Evolutionary conservation across 495 filamentous ascomycete genomes (phyloP), one percentile per base, ranked within the genome.

Genomic region (Talaromyces trachyspermus): DNA sequence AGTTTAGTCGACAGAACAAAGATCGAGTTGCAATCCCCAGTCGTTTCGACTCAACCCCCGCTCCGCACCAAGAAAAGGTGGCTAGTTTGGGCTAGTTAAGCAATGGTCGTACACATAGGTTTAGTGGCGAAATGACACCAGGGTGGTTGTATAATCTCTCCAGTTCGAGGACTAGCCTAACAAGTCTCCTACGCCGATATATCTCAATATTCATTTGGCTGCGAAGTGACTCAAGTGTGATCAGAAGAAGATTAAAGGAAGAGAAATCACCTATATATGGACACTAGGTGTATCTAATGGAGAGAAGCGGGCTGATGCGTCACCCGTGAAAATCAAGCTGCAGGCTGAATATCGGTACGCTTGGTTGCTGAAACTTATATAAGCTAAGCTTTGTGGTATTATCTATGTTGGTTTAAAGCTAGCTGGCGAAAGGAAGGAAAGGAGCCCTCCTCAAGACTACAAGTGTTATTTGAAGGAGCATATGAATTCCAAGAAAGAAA

Each of bases 31-130:
- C 40, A 10, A 33, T 38, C 8, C 43, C 50, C 30, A 52, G 37
- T 36, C 54, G 49, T 29, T 43, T 51, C 17, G 49, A 40, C 36
- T 33, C 53, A 3, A 52, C 48, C 5, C 51, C 53, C 39, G 60
- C 54, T 11, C 56, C 61, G 51, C 50, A 25, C 61, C 53, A 26
- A 53, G 59, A 27, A 64, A 64, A 39, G 61, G 61, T 18, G 61
- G 61, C 26, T 49, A 49, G 18, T 8, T 12, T 20, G n/a, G n/a
- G n/a, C n/a, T n/a, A n/a, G n/a, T n/a, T n/a, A n/a, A n/a, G n/a
- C n/a, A n/a, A n/a, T n/a, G n/a, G n/a, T n/a, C n/a, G n/a, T n/a
- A n/a, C n/a, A n/a, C n/a, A n/a, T n/a, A n/a, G n/a, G n/a, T n/a
- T n/a, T n/a, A n/a, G n/a, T n/a, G n/a, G n/a, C n/a, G n/a, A n/a